Conservation (phyloP, 139 green algal species). For the Ettlia oleoabundans region DNA sequence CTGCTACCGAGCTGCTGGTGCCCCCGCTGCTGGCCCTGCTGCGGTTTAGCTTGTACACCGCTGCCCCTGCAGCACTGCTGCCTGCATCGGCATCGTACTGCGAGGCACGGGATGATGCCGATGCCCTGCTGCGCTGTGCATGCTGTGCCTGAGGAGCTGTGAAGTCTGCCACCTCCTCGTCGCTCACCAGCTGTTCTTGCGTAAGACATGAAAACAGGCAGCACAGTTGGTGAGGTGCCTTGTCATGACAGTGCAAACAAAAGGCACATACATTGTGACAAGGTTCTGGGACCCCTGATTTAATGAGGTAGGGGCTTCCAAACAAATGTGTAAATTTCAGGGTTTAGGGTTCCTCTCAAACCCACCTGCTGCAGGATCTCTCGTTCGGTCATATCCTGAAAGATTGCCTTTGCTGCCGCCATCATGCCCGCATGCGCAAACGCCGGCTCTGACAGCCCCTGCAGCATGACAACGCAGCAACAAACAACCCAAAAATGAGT, state of each 20-base stretch:
- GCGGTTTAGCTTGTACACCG: neutral
- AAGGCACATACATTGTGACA: too few species aligned
- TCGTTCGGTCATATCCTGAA: constrained; percentile 53
- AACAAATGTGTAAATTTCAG: too few species aligned
- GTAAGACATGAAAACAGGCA: too few species aligned
- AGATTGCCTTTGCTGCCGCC: constrained; percentile 47
- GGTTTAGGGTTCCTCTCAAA: neutral
- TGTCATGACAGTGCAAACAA: too few species aligned
- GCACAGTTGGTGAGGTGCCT: too few species aligned
- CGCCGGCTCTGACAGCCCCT: constrained; percentile 9
- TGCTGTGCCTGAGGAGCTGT: neutral
- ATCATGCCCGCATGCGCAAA: constrained; percentile 57
- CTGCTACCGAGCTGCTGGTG: neutral
- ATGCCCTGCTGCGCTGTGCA: neutral
- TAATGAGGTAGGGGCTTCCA: too few species aligned
- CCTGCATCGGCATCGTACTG: constrained; percentile 24
- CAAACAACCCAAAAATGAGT: too few species aligned
- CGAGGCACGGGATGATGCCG: too few species aligned
- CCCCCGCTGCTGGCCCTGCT: neutral
- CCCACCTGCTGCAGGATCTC: constrained; percentile 43
- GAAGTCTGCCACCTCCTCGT: constrained; percentile 17
- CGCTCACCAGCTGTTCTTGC: constrained; percentile 23
- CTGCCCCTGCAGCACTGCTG: neutral
- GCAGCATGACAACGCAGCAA: neutral
- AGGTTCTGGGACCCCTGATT: too few species aligned